Evolutionary conservation across 768 basidiomycete genomes (phyloP), one percentile per base, ranked within the genome.

Genomic region (Lentinula guzmanii): DNA sequence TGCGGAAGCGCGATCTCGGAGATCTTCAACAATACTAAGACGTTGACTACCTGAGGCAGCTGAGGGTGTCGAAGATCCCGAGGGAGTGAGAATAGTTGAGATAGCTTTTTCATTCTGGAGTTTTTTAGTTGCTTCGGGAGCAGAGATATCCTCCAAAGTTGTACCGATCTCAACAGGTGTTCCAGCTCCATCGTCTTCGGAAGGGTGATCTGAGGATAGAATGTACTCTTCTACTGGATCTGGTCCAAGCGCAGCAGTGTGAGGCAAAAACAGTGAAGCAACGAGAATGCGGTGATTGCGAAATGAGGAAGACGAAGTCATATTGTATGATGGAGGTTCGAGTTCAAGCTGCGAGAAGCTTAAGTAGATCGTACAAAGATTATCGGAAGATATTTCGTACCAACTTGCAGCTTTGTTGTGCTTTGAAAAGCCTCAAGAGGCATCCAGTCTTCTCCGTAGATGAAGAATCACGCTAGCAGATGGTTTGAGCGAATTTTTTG

Each of bases 191-290:
- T 56, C 41, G 21, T 56, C 41, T 31, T 56, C 55, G 24, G 55
- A 41, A 43, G 55, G 55, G 28, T 43, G 31, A 18, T 21, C 53
- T 10, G 24, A 9, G 5, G 53, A 54, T 18, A 54, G 15, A 16
- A 65, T 62, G n/a, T 62, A 66, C 31, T 65, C 68, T 35, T 79
- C 77, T 9, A 86, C 83, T 0, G 85, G 84, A 28, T 86, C 81
- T 37, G 62, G 24, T 70, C 82, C 85, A 45, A 85, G 74, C 50
- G 86, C 83, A 46, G 84, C 83, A 41, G 90, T 89, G 62, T 82
- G 83, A 41, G 91, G 91, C 39, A 93, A 84, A 70, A 93, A 92
- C 62, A 93, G 85, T n/a, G 89, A 87, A 15, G 90, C 91, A 71
- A 93, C 86, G 71, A 93, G 77, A 59, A 89, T 80, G 35, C 91